Evolutionary conservation across 2,329 filamentous ascomycete genomes (phyloP), one percentile per base, ranked within the genome.

Genomic region (Ophiostoma novo-ulmi): DNA sequence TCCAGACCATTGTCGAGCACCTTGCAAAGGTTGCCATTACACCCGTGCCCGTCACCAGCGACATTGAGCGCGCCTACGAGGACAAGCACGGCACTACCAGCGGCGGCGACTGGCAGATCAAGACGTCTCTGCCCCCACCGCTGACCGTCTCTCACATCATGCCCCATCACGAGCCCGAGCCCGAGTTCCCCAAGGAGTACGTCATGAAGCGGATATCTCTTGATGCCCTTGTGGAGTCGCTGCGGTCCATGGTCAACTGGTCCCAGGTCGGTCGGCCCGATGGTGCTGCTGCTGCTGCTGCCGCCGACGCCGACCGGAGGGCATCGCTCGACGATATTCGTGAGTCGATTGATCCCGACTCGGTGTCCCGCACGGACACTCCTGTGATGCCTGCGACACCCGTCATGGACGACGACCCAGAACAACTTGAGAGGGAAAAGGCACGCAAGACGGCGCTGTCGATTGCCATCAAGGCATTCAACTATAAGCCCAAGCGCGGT

Each of bases 401-500:
- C 26, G 69, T 71, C 17, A 69, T 74, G 3, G 93, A 97, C 71
- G 96, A 99, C 77, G 95, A 99, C 76, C 94, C 94, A 0, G 93
- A 89, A 73, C 91, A 97, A 76, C 83, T 99, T n/a, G 95, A 98
- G 77, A 96, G 91, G 79, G 93, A 94, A 70, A 98, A 98, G 81
- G 92, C 94, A 72, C 87, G 91, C 73, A 99, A 99, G 81, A 98
- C 93, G 7, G 95, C 95, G 0, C 82, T 98, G 72, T 91, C 89
- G 69, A 95, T 97, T 75, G 94, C 91, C 1, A 91, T 97, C 70
- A 88, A 90, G 68, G 91, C 93, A 73, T 99, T 99, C 85, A 99
- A 99, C 79, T 97, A 94, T 83, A 99, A 99, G 79, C 93, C 96
- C 0, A 99, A 99, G 80, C 88, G 91, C 72, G 96, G 95, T 6